Percentiles rank a stretch among this genome's conserved stretches.
phyloP scores from a whole-genome alignment of 2,329 filamentous ascomycete genomes.

The Paraconiothyrium sp. region DNA sequence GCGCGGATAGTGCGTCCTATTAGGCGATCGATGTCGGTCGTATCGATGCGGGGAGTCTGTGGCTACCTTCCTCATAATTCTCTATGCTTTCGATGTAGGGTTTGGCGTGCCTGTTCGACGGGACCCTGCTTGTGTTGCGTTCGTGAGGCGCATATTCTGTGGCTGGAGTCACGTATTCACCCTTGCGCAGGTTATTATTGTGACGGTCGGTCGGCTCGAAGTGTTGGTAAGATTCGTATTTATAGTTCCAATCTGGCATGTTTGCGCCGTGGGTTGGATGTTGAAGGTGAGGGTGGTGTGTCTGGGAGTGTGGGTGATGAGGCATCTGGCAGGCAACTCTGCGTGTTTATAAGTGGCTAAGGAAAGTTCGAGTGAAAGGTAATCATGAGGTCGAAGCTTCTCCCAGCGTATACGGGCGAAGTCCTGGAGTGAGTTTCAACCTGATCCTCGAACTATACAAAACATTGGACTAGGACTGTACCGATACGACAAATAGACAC shows the following conservation, averaged over 20 bases:
- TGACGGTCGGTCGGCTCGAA: not conserved
- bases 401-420: not conserved
- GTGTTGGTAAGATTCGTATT: not conserved
- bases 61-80: not conserved
- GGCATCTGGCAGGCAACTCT: not conserved
- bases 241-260: not conserved
- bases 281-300: not conserved
- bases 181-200: not conserved
- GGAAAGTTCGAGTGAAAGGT: not conserved
- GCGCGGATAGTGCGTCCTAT: conserved; percentile 28
- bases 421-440: not conserved
- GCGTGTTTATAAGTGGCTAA: not conserved
- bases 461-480: not conserved
- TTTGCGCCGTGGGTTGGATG: not conserved
- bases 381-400: not conserved
- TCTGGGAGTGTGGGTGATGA: not conserved
- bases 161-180: not conserved
- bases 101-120: not conserved
- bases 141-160: not conserved
- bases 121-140: not conserved
- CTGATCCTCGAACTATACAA: not conserved
- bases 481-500: not conserved
- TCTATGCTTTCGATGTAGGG: not conserved
- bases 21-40: conserved; percentile 21
- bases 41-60: conserved; percentile 20